These are phyloP conservation scores for Sisymbrium altissimum DNA, from an alignment of 345 rosid species.

Conservation along the genomic window DNA sequence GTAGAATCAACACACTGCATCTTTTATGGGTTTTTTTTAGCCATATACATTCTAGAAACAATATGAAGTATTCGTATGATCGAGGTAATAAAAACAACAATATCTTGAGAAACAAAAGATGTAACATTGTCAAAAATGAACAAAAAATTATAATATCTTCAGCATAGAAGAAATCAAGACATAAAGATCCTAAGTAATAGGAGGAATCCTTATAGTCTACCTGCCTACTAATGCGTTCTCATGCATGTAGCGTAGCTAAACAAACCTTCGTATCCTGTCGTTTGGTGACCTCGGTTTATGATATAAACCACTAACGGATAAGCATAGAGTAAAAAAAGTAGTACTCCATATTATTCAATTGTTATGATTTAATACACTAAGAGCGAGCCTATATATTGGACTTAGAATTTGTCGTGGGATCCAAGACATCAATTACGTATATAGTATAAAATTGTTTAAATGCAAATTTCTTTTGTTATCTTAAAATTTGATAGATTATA, in stretches of 20 bases:
- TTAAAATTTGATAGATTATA: too few relatives aligned
- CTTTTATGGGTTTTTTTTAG: not conserved
- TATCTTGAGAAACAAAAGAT: slow-evolving; percentile 18
- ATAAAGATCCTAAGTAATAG: slow-evolving; percentile 30
- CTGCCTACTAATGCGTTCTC: slow-evolving; percentile 11
- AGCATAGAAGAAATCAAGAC: slow-evolving; percentile 18
- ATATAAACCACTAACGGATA: slow-evolving; percentile 21
- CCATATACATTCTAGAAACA: slow-evolving; percentile 10
- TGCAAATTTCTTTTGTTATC: too few relatives aligned
- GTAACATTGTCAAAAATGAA: not conserved
- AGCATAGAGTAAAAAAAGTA: slow-evolving; percentile 6
- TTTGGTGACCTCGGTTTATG: slow-evolving; percentile 17
- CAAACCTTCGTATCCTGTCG: slow-evolving; percentile 9
- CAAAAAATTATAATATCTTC: slow-evolving; percentile 24
- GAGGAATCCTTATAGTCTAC: slow-evolving; percentile 10
- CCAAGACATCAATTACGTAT: slow-evolving; percentile 8
- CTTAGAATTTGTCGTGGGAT: slow-evolving; percentile 5
- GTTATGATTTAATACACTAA: not conserved
- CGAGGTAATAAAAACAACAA: slow-evolving; percentile 18
- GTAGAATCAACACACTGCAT: too few relatives aligned
- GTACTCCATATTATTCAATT: not conserved
- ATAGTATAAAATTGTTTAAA: not conserved
- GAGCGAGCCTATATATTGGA: not conserved
- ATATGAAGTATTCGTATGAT: not conserved
- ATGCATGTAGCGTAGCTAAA: slow-evolving; percentile 24